Evolutionary conservation across 768 basidiomycete genomes (phyloP), one percentile per base, ranked within the genome.

Genomic region (Cubamyces sp.): DNA sequence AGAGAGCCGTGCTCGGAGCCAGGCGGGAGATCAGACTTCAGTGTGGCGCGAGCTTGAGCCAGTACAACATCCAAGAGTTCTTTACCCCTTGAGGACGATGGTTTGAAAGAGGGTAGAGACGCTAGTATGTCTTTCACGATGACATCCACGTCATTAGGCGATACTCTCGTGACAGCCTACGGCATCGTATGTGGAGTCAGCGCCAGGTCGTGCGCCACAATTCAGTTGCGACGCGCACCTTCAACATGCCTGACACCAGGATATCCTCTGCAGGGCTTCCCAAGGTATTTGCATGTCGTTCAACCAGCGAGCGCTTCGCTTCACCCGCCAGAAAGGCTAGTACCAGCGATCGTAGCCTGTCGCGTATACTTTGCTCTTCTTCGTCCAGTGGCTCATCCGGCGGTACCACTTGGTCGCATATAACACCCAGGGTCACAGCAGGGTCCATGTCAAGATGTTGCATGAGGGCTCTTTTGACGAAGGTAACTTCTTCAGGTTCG

Each of bases 381-480:
- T 86, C 84, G 54, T 87, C 85, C 67, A 77, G 65, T 14, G 76
- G 70, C 26, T 83, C 84, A 49, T 82, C 81, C 0, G 76, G 69
- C 1, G 84, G 83, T 3, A 81, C 70, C 39, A 88, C 76, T 69
- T 91, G 88, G 68, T 91, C 90, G 68, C 83, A 88, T 5, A 91
- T 76, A 15, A 91, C 88, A 40, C 84, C 80, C 6, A 91, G 75
- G 1, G 87, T 86, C 18, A 84, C 78, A 8, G 74, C 75, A 1
- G 86, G 78, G 62, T 88, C 86, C 77, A 89, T 79, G 46, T 86
- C 81, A 57, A 91, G 78, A 70, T 90, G 89, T 62, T 83, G 79
- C 1, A 79, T 72, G 16, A 90, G 77, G 18, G 87, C 84, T 57
- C 77, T 74, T 67, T 86, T 84, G 23, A 91, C 87, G 37, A 87